These are phyloP conservation scores for Escallonia rubra DNA, from an alignment of 129 eudicot genomes.

Conservation along the genomic window DNA sequence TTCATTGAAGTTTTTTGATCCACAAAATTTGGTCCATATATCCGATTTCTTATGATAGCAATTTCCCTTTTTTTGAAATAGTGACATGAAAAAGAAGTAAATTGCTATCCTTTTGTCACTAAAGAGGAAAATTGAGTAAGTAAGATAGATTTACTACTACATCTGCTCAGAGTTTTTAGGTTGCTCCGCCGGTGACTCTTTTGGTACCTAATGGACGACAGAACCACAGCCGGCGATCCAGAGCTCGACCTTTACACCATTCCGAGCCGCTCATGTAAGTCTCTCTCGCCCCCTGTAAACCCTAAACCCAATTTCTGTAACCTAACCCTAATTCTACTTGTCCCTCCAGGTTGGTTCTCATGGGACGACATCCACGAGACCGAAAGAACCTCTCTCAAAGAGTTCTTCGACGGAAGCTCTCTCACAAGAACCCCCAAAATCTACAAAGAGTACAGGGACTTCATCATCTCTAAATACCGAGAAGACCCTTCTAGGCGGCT, in stretches of 20 bases:
- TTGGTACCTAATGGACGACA: too few species aligned
- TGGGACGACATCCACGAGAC: slow-evolving; percentile 83
- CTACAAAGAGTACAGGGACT: slow-evolving; percentile 87
- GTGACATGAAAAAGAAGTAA: too few species aligned
- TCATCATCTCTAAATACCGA: slow-evolving; percentile 67
- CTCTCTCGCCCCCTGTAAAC: slow-evolving; percentile 15
- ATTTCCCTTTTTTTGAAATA: too few species aligned
- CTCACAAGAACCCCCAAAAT: slow-evolving; percentile 78
- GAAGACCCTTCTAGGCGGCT: slow-evolving; percentile 74
- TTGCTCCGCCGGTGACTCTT: too few species aligned
- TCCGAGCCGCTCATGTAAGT: slow-evolving; percentile 76
- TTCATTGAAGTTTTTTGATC: too few species aligned
- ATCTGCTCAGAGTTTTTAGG: too few species aligned
- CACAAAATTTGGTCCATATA: too few species aligned
- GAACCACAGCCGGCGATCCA: slow-evolving; percentile 36
- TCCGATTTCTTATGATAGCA: too few species aligned
- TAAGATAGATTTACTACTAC: too few species aligned
- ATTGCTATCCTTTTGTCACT: too few species aligned
- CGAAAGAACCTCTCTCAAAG: slow-evolving; percentile 54
- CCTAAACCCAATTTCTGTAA: slow-evolving; percentile 43
- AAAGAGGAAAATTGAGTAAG: too few species aligned
- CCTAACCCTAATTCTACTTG: background rate
- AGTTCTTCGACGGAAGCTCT: slow-evolving; percentile 72
- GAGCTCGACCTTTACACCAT: slow-evolving; percentile 86
- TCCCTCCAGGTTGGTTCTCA: slow-evolving; percentile 65